A percentile compares a stretch with the other conserved stretches of the same genome.
Conservation (phyloP, 176 grass and related monocot species). For the Poa pratensis region DNA sequence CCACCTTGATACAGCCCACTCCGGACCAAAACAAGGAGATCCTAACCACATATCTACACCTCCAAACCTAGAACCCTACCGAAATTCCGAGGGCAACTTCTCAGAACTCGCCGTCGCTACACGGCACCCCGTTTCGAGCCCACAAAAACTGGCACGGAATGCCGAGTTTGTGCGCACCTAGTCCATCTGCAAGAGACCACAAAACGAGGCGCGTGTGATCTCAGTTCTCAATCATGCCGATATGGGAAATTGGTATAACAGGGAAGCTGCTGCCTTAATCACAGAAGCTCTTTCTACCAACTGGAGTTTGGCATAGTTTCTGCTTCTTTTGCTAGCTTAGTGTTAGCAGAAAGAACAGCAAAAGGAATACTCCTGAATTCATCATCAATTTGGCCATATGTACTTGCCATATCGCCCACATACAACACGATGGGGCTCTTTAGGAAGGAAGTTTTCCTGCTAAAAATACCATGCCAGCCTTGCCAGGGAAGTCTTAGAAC, state of each 20-base stretch:
- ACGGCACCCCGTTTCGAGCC: neutral
- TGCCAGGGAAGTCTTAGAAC: constrained; percentile 42
- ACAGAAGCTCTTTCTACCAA: constrained; percentile 1
- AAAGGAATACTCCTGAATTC: constrained; percentile 53
- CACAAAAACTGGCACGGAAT: neutral
- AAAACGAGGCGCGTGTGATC: neutral
- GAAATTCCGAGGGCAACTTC: neutral
- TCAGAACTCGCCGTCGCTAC: neutral
- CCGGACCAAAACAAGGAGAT: neutral
- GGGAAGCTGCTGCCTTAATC: neutral
- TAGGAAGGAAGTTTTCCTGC: constrained; percentile 37
- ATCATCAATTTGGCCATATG: constrained; percentile 50
- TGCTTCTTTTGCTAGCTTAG: constrained; percentile 29
- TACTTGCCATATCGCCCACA: constrained; percentile 52
- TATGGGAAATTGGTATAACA: constrained; percentile 23
- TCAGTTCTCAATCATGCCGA: neutral
- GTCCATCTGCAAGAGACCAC: neutral
- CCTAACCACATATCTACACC: neutral
- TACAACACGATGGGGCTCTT: constrained; percentile 4
- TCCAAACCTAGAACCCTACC: neutral
- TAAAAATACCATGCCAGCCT: constrained; percentile 54
- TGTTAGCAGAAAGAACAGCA: constrained; percentile 20
- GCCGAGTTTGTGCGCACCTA: neutral
- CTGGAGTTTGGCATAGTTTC: neutral
- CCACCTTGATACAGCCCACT: neutral